Base-by-base conservation (phyloP, 1,139 yeast species). In the Sugiyamaella castrensis region DNA sequence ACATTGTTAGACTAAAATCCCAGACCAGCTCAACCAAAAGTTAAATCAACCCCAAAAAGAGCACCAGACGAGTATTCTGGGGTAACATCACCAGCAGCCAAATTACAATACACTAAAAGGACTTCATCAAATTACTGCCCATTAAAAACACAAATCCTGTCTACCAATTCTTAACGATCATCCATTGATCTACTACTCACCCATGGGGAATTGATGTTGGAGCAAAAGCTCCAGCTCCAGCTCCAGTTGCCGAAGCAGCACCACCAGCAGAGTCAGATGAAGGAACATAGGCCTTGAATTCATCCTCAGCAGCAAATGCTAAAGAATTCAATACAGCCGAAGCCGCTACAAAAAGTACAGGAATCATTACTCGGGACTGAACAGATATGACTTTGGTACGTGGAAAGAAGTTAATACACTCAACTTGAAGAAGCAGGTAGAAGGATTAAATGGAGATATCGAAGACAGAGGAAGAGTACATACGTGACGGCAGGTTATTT, bases 211-310 rank as follows among this genome's bases (percentile, higher is more conserved):
- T 8, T 7, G 47, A 43, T 15, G 41, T 29, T 15, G 41, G 37
- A 19, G 46, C 39, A 42, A 35, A 42, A 15, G 46, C 15, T 24
- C 37, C 42, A 13, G 41, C 41, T 13, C 40, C 47, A 31, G 33
- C 42, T 8, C 15, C 33, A 9, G 42, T 37, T n/a, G n/a, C n/a
- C n/a, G n/a, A n/a, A 33, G 50, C 31, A 8, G 50, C 37, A 11
- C 28, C 27, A 4, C 33, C 37, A 11, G 31, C 43, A n/a, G 35
- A 26, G 10, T 19, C 31, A n/a, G 43, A 40, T 27, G 38, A 40
- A 13, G 51, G 46, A 30, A 36, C 51, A 43, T 39, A 48, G 32
- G 48, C 36, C 12, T 36, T 43, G 46, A 48, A 48, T 35, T 48
- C 51, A 11, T 46, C 46, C 3, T 44, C 51, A 24, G 48, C 42